Base-by-base conservation (phyloP, 257 asterid genomes). In the Ligustrum vulgare region DNA sequence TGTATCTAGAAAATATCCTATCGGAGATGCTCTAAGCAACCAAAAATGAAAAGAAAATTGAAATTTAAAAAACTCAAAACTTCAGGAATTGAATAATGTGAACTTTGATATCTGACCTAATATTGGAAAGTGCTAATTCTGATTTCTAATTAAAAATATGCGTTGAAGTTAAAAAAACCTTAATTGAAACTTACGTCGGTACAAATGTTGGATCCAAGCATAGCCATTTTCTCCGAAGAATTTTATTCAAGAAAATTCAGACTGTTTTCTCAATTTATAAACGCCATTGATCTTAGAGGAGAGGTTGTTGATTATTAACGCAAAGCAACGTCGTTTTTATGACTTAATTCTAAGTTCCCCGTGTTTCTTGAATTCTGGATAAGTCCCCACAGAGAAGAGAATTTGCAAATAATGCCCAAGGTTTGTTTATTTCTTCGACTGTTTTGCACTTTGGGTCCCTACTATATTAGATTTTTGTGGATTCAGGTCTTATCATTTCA, bases 161-260 rank as follows among this genome's bases (percentile, higher is more conserved):
- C 45, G n/a, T 16, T 11, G 67, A 63, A 37, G 33, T n/a, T 43
- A 35, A 71, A 75, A 16, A 51, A 49, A 60, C 72, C 60, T 16
- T 3, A 67, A 56, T 33, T 67, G 7, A 78, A 71, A 23, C 39
- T 60, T 78, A 86, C 90, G 72, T 86, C 84, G 73, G 79, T 2
- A 45, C 82, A 8, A 67, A 82, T 47, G 82, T 2, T 73, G 79
- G 87, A 84, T 70, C 85, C 88, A 20, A 86, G 58, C 28, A 84
- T 0, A 31, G 80, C 84, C 90, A 86, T 84, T 43, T 25, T n/a
- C 79, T 34, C 67, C 72, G 10, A 72, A 62, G 16, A 60, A 23
- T 60, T 60, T 60, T 34, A 22, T 60, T 23, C 34, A 3, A 18
- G 67, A 22, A 56, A 23, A 18, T 34, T 74, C 77, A 22, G 70